phyloP scores from a whole-genome alignment of 495 filamentous ascomycete genomes.

The Penicillium longicatenatum region DNA sequence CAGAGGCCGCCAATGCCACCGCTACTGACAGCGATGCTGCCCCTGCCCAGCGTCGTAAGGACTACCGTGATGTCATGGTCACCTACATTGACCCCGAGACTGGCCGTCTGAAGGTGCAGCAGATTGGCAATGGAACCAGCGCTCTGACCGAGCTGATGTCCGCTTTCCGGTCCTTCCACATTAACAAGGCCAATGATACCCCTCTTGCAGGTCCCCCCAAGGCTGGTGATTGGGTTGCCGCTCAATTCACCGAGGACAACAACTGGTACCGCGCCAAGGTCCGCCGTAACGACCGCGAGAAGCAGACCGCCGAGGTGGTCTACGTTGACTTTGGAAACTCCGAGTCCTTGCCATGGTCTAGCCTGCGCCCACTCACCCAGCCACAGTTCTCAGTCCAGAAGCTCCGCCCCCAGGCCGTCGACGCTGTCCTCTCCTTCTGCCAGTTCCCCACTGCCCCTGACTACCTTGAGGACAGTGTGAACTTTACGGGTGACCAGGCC shows the following conservation, averaged over 20 bases:
- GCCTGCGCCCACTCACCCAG: conserved; percentile 75
- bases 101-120: conserved; percentile 82
- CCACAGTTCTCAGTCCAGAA: conserved; percentile 76
- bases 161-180: conserved; percentile 84
- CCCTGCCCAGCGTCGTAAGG: conserved; percentile 58
- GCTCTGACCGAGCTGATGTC: conserved; percentile 84
- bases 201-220: conserved; percentile 78
- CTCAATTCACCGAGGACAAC: conserved; percentile 81
- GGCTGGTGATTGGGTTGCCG: conserved; percentile 86
- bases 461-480: conserved; percentile 77
- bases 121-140: conserved; percentile 78
- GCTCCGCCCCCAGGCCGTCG: conserved; percentile 82
- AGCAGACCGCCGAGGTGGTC: conserved; percentile 82
- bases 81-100: conserved; percentile 78
- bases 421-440: conserved; percentile 83
- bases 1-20: conserved; percentile 43
- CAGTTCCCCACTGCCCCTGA: conserved; percentile 79
- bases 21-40: conserved; percentile 51
- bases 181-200: conserved; percentile 69
- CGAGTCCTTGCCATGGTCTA: conserved; percentile 80
- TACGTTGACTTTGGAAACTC: conserved; percentile 98
- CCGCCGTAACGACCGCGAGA: conserved; percentile 86
- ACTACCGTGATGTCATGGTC: conserved; percentile 91
- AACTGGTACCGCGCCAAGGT: conserved; percentile 95
- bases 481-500: conserved; percentile 67